Conservation (phyloP, 768 basidiomycete species). For the Hydnomerulius pinastri region DNA sequence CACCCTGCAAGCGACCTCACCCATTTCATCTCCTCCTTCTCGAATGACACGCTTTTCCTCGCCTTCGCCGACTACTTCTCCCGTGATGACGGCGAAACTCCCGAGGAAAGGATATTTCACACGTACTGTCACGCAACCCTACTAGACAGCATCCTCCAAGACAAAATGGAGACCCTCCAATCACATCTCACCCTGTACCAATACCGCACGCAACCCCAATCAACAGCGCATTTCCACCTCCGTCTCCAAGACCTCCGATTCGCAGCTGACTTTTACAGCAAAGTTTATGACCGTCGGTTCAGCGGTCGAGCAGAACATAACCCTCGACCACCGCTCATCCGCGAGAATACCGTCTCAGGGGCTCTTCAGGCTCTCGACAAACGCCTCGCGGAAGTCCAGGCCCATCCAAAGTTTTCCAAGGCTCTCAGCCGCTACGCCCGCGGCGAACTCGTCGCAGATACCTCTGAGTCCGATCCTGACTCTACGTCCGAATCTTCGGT, state of each 20-base stretch:
- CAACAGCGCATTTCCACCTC: constrained; percentile 63
- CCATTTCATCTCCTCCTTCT: constrained; percentile 86
- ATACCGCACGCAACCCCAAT: constrained; percentile 61
- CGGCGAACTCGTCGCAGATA: constrained; percentile 45
- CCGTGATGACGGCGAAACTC: constrained; percentile 57
- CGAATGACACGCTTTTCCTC: constrained; percentile 76
- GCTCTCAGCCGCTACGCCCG: constrained; percentile 57
- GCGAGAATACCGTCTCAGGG: constrained; percentile 71
- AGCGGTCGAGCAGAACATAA: constrained; percentile 72
- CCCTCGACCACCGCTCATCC: constrained; percentile 63
- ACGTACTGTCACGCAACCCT: constrained; percentile 75
- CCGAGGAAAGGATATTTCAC: constrained; percentile 62
- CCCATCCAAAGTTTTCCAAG: constrained; percentile 17
- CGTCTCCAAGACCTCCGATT: constrained; percentile 75
- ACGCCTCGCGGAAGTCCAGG: constrained; percentile 47
- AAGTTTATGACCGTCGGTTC: constrained; percentile 72
- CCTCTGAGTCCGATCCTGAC: constrained; percentile 7
- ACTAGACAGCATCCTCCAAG: constrained; percentile 88
- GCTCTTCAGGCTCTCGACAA: constrained; percentile 64
- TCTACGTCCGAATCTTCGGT: constrained; percentile 9
- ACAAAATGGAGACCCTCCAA: constrained; percentile 80
- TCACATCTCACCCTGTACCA: constrained; percentile 72
- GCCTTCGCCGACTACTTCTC: constrained; percentile 82
- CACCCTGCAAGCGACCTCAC: constrained; percentile 75
- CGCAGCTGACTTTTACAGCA: constrained; percentile 73